Conservation (phyloP, 306 rosid species). For the Castanea sativa region DNA sequence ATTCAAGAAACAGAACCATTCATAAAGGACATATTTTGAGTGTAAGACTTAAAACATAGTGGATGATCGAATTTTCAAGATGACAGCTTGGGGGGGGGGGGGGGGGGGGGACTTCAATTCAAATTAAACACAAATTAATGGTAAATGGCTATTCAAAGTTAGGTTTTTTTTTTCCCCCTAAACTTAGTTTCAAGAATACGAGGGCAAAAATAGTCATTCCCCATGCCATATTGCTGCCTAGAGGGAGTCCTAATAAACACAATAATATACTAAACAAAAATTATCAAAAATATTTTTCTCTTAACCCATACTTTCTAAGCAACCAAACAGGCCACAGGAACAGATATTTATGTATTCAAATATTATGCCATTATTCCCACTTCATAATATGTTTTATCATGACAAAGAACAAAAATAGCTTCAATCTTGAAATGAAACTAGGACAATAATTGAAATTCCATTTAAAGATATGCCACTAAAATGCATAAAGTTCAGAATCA, state of each 20-base stretch:
- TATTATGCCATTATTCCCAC: neutral
- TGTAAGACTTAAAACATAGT: neutral
- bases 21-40: neutral
- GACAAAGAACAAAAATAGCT: neutral
- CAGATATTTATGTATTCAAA: neutral
- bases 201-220: neutral
- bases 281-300: neutral
- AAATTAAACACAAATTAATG: neutral
- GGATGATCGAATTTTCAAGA: neutral
- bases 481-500: neutral
- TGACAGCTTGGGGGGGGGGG: neutral
- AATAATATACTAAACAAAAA: neutral
- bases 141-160: neutral
- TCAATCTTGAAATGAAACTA: neutral
- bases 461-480: neutral
- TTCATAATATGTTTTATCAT: neutral
- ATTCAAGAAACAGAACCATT: neutral
- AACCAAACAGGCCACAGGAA: neutral
- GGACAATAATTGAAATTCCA: no score
- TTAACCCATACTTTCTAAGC: neutral
- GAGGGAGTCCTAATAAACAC: neutral
- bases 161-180: neutral
- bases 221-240: neutral
- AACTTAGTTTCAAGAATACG: neutral
- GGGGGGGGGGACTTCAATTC: no score